Base-by-base conservation (phyloP, 2,329 filamentous ascomycete genomes). In the Aotearoamyces nothofagi region DNA sequence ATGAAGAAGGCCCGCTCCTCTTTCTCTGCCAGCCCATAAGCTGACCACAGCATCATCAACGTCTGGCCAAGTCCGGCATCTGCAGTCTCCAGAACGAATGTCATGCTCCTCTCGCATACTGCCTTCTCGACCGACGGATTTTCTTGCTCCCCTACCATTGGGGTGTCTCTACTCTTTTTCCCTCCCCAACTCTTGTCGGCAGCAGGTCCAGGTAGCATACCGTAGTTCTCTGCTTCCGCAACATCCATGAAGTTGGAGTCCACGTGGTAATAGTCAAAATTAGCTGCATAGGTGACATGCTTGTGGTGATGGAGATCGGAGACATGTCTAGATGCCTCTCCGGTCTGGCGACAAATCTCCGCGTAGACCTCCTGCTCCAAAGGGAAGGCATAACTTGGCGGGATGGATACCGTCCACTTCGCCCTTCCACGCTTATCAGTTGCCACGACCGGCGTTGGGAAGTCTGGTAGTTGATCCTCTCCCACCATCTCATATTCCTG, bases 391-490 rank as follows among this genome's bases (percentile, higher is more conserved):
- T 63, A 58, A 33, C 62, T 63, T 5, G 63, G 58, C 1, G 82
- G 82, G 20, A 92, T 84, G 2, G 71, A 83, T 8, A 92, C 67
- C 0, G 82, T 90, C 83, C 83, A 92, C 47, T 68, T 76, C 8
- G 71, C 59, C 29, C 62, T 65, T 3, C 77, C 78, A 24, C 61
- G 58, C 15, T 58, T 55, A 51, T 84, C 78, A 9, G 63, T 68
- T 25, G 86, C 60, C 5, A 81, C 63, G 12, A 90, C 62, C 0
- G 80, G 78, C 1, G 76, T 78, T 0, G 81, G 75, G 36, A 79
- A 72, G 15, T 76, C 63, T 0, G 80, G 79, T n/a, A 83, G 51
- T 23, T 59, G 58, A 35, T 72, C 65, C 35, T 70, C 70, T 20
- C 63, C 68, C 5, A 79, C 65, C 61, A 81, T 72, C 42, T 81